Evolutionary conservation across 345 rosid genomes (phyloP), one percentile per base, ranked within the genome.

Genomic region (Brassica incana): DNA sequence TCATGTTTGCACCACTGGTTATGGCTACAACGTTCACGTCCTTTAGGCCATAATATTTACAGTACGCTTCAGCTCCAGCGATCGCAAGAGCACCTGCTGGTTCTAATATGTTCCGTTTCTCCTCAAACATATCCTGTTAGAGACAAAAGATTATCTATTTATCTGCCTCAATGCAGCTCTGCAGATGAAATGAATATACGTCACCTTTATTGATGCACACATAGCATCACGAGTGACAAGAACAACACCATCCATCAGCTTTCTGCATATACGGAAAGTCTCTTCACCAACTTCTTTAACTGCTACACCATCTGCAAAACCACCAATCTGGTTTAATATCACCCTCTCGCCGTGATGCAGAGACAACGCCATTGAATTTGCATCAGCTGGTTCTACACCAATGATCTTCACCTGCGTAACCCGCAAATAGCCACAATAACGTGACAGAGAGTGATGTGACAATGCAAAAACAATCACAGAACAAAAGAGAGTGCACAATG

Each of bases 241-340:
- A 81, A 95, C 98, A 8, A 95, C 88, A 58, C 99, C 99, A 81
- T 95, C 99, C 50, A 95, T 66, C 82, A 93, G 85, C 69, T 91
- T 93, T 83, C 80, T 90, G 84, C 97, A 87, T 58, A 95, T 60
- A 14, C 91, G 88, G 69, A 95, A 95, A 67, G 97, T 91, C 84
- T 95, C 98, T 78, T 87, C 94, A 4, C 99, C 99, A 77, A 95
- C 98, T 79, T 86, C 96, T 87, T 93, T 95, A 81, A 91, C 98
- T 70, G 99, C 99, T 40, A 95, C 99, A 77, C 99, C 99, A 84
- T 95, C 99, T 27, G 98, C 99, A 79, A 95, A 95, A 65, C 97
- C 91, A 56, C 99, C 99, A 88, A 93, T 97, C 76, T 93, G 84
- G 82, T 89, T 90, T 85, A 95, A 74, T 63, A 89, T 83, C 80